Conservation (phyloP, 176 grass and related monocot species). For the Coix lacrymajobi region DNA sequence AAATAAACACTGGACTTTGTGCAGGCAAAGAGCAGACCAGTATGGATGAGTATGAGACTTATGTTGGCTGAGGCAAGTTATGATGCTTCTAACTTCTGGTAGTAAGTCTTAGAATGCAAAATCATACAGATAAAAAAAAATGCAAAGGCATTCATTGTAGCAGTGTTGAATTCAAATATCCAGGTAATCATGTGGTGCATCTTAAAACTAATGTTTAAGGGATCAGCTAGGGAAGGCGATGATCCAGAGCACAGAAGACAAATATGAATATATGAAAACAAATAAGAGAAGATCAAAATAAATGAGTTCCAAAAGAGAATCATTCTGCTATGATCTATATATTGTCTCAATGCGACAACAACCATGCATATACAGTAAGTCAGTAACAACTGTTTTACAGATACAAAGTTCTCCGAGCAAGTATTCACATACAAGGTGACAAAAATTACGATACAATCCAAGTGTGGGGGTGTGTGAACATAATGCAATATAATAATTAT, state of each 20-base stretch:
- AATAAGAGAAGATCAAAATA: too few species aligned
- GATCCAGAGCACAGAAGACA: too few species aligned
- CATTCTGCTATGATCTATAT: too few species aligned
- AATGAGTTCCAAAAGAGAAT: too few species aligned
- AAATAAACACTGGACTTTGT: background rate
- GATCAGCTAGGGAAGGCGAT: background rate
- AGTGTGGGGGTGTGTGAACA: too few species aligned
- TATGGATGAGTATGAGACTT: background rate
- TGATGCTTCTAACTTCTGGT: background rate
- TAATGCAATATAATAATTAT: too few species aligned
- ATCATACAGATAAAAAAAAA: background rate
- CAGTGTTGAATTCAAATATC: background rate
- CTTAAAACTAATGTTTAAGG: background rate
- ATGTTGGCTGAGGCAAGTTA: background rate
- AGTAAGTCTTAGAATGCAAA: background rate
- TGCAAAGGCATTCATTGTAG: background rate
- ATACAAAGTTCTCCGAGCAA: background rate
- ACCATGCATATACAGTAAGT: background rate
- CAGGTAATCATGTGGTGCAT: background rate
- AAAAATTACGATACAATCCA: too few species aligned
- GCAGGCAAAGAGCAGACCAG: background rate
- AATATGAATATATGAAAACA: too few species aligned
- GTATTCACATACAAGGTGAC: too few species aligned
- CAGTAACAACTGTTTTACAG: background rate
- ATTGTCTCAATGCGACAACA: background rate